Evolutionary conservation across 139 green algal genomes (phyloP).

Genomic region (Closterium sp.): DNA sequence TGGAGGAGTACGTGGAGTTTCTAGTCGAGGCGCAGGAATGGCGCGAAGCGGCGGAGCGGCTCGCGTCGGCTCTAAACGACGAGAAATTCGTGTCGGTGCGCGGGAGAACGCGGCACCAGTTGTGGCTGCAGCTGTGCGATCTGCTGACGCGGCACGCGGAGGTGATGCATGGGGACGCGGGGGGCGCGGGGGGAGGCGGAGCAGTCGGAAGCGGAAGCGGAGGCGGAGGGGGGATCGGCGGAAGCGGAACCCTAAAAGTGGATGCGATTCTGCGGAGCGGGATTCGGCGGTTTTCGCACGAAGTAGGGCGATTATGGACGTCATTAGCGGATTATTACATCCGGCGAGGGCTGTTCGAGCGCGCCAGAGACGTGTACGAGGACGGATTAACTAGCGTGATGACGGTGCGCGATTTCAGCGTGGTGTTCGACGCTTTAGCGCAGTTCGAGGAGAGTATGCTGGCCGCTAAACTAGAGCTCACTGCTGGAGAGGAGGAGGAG

Average conservation of each 20-base stretch:
- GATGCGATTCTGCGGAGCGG: slow-evolving; percentile 76
- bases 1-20: slow-evolving; percentile 95
- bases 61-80: slow-evolving; percentile 40
- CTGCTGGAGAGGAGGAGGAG: slow-evolving; percentile 27
- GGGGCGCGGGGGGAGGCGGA: not conserved
- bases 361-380: slow-evolving; percentile 94
- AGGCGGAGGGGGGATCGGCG: too few relatives aligned
- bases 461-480: slow-evolving; percentile 48
- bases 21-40: slow-evolving; percentile 52
- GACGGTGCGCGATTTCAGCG: slow-evolving; percentile 87
- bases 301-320: slow-evolving; percentile 94
- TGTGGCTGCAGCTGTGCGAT: slow-evolving; percentile 99
- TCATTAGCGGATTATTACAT: slow-evolving; percentile 98
- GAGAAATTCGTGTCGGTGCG: slow-evolving; percentile 79
- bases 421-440: slow-evolving; percentile 96
- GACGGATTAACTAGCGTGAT: slow-evolving; percentile 83
- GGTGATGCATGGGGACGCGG: slow-evolving; percentile 2
- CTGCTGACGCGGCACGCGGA: slow-evolving; percentile 64
- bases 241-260: slow-evolving; percentile 61
- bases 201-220: not conserved
- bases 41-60: slow-evolving; percentile 66
- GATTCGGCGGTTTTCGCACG: slow-evolving; percentile 84
- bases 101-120: slow-evolving; percentile 91
- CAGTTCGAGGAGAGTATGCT: slow-evolving; percentile 60
- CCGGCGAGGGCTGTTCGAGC: slow-evolving; percentile 87